Conservation (phyloP, 2,329 filamentous ascomycete genomes). For the Teratosphaeria viscida region DNA sequence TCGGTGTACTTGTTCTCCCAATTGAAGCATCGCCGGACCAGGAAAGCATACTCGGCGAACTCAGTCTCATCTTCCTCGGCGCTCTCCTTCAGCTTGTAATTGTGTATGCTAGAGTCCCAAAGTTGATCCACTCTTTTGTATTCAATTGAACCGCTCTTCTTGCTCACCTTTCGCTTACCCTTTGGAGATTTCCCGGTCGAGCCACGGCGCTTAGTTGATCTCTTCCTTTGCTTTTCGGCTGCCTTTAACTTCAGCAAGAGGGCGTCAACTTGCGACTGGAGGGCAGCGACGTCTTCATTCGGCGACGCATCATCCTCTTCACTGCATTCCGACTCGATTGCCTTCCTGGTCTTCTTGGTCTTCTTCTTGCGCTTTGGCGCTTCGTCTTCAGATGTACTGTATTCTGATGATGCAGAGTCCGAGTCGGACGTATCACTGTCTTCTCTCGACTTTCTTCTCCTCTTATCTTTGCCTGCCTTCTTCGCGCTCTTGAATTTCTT, state of each 20-base stretch:
- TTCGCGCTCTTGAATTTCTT: conserved; percentile 13
- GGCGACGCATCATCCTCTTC: conserved; percentile 5
- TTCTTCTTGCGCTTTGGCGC: conserved; percentile 13
- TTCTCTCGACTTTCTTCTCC: conserved; percentile 13
- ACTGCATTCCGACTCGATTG: background rate
- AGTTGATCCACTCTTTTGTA: conserved; percentile 59
- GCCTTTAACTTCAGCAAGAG: conserved; percentile 15
- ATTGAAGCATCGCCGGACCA: conserved; percentile 71
- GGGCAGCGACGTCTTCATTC: conserved; percentile 8
- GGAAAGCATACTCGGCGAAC: conserved; percentile 73
- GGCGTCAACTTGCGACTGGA: conserved; percentile 6
- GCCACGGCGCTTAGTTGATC: conserved; percentile 9
- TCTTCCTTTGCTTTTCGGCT: conserved; percentile 9
- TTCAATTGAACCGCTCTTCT: conserved; percentile 42
- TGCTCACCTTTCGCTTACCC: conserved; percentile 14
- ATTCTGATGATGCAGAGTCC: conserved; percentile 9
- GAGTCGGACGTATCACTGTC: conserved; percentile 1
- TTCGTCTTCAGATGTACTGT: conserved; percentile 14
- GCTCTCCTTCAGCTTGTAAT: conserved; percentile 59
- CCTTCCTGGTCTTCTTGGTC: conserved; percentile 7
- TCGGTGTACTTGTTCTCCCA: conserved; percentile 72
- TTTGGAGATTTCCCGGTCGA: conserved; percentile 7
- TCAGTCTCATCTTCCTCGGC: conserved; percentile 54
- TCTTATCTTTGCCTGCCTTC: conserved; percentile 13
- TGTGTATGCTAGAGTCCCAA: conserved; percentile 48